Evolutionary conservation across 2,329 filamentous ascomycete genomes (phyloP), one percentile per base, ranked within the genome.

Genomic region (Aotearoamyces nothofagi): DNA sequence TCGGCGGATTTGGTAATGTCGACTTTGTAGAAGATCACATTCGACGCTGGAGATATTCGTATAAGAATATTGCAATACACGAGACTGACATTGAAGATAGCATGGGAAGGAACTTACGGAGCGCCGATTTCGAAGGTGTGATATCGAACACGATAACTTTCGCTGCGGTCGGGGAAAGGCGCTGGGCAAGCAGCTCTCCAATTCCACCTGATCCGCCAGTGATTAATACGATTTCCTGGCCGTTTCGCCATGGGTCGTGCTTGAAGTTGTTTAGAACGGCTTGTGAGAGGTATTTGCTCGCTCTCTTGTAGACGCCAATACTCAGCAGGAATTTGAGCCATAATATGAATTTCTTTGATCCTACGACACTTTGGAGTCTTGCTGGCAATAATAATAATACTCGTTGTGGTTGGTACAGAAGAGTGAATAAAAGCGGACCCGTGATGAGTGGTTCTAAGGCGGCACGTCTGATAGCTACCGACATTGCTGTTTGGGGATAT

Each of bases 161-260:
- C 36, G 78, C 58, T 2, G 68, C 69, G 32, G 56, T 56, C 43
- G 69, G 66, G 2, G 69, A 71, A 14, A 87, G 60, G 27, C 74
- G 50, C 36, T 62, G 58, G 9, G 77, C 76, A 10, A 82, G 63
- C 22, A 63, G 53, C 17, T 63, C 66, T 5, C 80, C 79, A 40
- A 87, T 82, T 0, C 79, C 80, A 37, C 69, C 69, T 26, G 72
- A 68, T 5, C 79, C 80, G 5, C 80, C 80, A 0, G 79, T 83
- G n/a, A 86, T 62, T 22, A 84, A 56, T 3, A 79, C 73, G 23
- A 83, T 57, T 52, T 83, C 78, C 27, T 61, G 63, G 16, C 58
- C 58, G 71, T 77, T 81, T 12, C 69, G 60, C 47, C 75, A 77
- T 15, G 47, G 51, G 40, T 68, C 63, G n/a, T 42, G 43, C 8